A percentile compares a stretch with the other conserved stretches of the same genome.
Evolutionary conservation across 2,329 filamentous ascomycete genomes (phyloP).

Genomic region (Talaromyces rugulosus): DNA sequence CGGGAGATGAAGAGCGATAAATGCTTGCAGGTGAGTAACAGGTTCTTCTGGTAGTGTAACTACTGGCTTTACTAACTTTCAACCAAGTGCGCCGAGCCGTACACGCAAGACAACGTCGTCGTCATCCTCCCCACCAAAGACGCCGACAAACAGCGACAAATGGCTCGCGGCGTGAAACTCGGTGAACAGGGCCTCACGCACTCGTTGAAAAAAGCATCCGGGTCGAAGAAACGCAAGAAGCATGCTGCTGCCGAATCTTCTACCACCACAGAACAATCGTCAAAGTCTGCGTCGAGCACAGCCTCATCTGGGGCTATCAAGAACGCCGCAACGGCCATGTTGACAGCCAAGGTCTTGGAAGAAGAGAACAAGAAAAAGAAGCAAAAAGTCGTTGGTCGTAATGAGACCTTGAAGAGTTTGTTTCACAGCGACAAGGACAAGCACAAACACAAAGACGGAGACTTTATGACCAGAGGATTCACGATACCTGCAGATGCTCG

Average conservation of each 20-base stretch:
- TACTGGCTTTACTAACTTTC: slow-evolving; percentile 3
- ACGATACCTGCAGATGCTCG: slow-evolving; percentile 45
- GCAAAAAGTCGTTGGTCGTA: slow-evolving; percentile 57
- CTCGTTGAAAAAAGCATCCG: slow-evolving; percentile 73
- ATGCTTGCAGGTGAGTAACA: slow-evolving; percentile 49
- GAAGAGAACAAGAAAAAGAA: slow-evolving; percentile 84
- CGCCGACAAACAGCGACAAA: slow-evolving; percentile 65
- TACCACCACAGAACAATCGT: slow-evolving; percentile 1
- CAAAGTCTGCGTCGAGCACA: slow-evolving; percentile 29
- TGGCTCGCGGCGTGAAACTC: slow-evolving; percentile 64
- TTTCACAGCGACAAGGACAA: slow-evolving; percentile 43
- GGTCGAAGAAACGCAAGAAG: slow-evolving; percentile 72
- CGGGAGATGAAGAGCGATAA: slow-evolving; percentile 68
- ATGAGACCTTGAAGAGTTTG: slow-evolving; percentile 53
- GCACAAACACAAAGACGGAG: slow-evolving; percentile 39
- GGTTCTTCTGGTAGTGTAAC: not conserved
- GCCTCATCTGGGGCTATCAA: slow-evolving; percentile 63
- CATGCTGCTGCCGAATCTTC: slow-evolving; percentile 42
- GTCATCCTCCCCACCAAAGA: slow-evolving; percentile 70
- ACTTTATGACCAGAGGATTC: slow-evolving; percentile 59
- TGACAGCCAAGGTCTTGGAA: slow-evolving; percentile 80
- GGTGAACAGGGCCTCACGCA: slow-evolving; percentile 72
- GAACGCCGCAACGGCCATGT: slow-evolving; percentile 75
- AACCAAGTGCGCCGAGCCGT: slow-evolving; percentile 67
- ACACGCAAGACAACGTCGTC: slow-evolving; percentile 72